Conservation (phyloP, 352 stramenopile species). For the Phytophthora europaea region DNA sequence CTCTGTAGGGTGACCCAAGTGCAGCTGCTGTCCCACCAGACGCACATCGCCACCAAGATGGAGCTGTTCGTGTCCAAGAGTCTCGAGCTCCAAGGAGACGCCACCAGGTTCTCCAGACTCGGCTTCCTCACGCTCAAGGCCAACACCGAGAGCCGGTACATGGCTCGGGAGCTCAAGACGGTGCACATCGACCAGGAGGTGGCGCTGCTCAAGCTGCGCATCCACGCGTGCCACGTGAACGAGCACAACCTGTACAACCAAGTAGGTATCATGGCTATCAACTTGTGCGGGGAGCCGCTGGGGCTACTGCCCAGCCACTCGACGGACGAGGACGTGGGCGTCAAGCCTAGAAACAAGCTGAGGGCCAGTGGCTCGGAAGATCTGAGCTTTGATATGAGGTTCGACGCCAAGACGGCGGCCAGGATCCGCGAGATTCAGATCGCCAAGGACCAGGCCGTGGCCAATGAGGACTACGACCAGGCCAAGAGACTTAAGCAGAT, state of each 20-base stretch:
- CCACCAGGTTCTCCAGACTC: constrained; percentile 79
- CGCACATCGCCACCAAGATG: constrained; percentile 93
- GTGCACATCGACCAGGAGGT: constrained; percentile 92
- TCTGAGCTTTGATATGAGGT: constrained; percentile 87
- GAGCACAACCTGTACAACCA: constrained; percentile 93
- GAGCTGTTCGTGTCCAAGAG: constrained; percentile 90
- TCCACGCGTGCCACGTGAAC: constrained; percentile 92
- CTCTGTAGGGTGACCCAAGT: constrained; percentile 82
- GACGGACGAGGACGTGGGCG: constrained; percentile 42
- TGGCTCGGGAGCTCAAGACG: constrained; percentile 93
- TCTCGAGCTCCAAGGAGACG: constrained; percentile 37
- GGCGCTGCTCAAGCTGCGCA: constrained; percentile 88
- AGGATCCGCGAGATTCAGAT: constrained; percentile 91
- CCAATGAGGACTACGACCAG: constrained; percentile 93
- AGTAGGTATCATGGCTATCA: constrained; percentile 93
- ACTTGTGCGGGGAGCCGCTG: constrained; percentile 80
- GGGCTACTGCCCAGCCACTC: constrained; percentile 64
- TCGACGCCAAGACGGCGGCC: constrained; percentile 90
- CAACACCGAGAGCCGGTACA: constrained; percentile 88
- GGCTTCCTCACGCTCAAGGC: constrained; percentile 87
- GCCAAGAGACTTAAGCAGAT: constrained; percentile 85
- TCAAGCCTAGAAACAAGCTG: constrained; percentile 34
- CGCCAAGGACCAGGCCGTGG: constrained; percentile 87
- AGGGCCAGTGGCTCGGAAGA: constrained; percentile 48
- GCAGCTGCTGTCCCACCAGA: constrained; percentile 94